Base-by-base conservation (phyloP, 768 basidiomycete species). In the Cystobasidium tubakii region DNA sequence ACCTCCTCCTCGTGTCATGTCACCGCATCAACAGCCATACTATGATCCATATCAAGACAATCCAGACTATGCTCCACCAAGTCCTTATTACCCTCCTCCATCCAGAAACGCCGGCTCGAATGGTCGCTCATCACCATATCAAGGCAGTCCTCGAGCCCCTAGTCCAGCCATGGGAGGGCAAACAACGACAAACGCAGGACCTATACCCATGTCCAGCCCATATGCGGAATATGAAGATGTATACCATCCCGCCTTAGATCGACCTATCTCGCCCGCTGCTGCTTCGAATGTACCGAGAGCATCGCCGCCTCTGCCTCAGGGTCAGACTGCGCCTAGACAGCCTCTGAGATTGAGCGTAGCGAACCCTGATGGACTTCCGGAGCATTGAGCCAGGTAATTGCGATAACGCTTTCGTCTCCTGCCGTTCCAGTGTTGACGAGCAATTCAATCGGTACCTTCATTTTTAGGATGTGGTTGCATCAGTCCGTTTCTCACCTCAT, bases 21-120 rank as follows among this genome's bases (percentile, higher is more conserved):
- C 74, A 25, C 69, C 74, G 21, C 23, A 29, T 33, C 44, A 66
- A 29, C 55, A 25, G 42, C 27, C 53, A 17, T 71, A 71, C 54
- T 71, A 62, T 29, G 69, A 71, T 44, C 69, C 69, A n/a, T 55
- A 65, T 46, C 36, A 39, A 46, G 36, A 65, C 19, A n/a, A 65
- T n/a, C 63, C 34, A 36, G 36, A 65, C 63, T 46, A 65, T 46
- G 36, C 63, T 12, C 63, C 63, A 25, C 13, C 36, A n/a, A 39
- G 63, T 60, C 63, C 63, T 12, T 65, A 65, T 33, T 65, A 65
- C 25, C 63, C 63, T 42, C 63, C 63, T 15, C 63, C 36, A 12
- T 34, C 63, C 13, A 6, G 39, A 55, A 69, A 60, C 27, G 27
- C 33, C 12, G 57, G 29, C 13, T 29, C 57, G 4, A 60, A 34